phyloP scores from a whole-genome alignment of 306 rosid species.

The Rubus idaeus region DNA sequence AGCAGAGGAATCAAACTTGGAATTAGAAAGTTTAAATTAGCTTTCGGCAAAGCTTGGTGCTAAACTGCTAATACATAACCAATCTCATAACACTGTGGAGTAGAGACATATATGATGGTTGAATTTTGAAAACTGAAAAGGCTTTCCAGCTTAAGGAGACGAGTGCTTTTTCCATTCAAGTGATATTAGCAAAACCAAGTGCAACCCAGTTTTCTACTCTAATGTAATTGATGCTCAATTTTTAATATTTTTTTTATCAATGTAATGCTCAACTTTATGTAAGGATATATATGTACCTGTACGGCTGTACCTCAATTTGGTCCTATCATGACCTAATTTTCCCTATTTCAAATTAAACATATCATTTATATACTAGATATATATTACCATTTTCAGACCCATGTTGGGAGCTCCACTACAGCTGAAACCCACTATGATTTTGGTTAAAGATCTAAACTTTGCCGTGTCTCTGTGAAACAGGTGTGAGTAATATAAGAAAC shows the following conservation, averaged over 20 bases:
- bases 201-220: neutral
- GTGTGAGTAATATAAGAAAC: neutral
- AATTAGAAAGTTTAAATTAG: neutral
- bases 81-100: neutral
- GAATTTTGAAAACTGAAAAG: neutral
- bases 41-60: neutral
- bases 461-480: neutral
- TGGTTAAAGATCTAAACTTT: constrained; percentile 3
- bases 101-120: neutral
- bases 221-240: neutral
- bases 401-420: constrained; percentile 26
- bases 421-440: constrained; percentile 4
- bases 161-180: constrained; percentile 6
- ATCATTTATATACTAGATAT: neutral
- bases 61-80: neutral
- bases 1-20: neutral
- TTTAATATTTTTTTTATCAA: neutral
- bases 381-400: neutral
- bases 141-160: neutral
- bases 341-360: neutral
- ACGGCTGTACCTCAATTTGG: neutral
- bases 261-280: constrained; percentile 1
- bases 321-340: constrained; percentile 32
- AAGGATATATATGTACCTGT: neutral
- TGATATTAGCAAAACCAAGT: neutral